Evolutionary conservation across 768 basidiomycete species (phyloP), one percentile per base, ranked within the genome.

Genomic region (Phlebiopsis gigantea): DNA sequence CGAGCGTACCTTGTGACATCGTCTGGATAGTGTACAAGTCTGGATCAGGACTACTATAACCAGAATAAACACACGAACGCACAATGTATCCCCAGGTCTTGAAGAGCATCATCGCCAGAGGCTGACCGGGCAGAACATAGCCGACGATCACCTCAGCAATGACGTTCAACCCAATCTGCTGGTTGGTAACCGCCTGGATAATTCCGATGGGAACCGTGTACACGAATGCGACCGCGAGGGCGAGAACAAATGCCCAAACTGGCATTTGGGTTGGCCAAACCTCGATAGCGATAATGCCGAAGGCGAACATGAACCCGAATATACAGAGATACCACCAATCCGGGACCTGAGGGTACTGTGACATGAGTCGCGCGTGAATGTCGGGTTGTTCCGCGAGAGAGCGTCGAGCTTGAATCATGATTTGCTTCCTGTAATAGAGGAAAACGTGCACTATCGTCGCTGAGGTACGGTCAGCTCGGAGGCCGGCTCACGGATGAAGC

Each of bases 21-120:
- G 58, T 59, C 58, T 59, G 39, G 1, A 28, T 10, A 8, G 22
- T 2, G 17, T 39, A 3, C 12, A 3, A 17, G 8, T 39, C 10
- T 22, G 51, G 26, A 21, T 39, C 14, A 52, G 51, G 5, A 52
- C 45, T 14, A 15, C 22, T 39, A 19, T 22, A 28, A 9, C 7
- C n/a, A 30, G 12, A 25, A 21, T 12, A 5, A 30, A 2, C 24
- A 25, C 24, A 42, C n/a, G 34, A 5, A 4, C 87, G 79, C n/a
- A 90, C 75, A 57, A 80, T 77, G 66, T 77, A 84, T 6, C 79
- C 80, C 60, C 79, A 74, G 17, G 74, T 72, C 71, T 89, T 91
- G 81, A 90, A 90, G 62, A 92, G 71, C 77, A 87, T 82, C 65
- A 87, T 86, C 25, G 90, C 91, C 54, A 93, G 71, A 0, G 91